These are phyloP conservation scores for Pythium myriotylum DNA, from an alignment of 352 stramenopile genomes.

Conservation along the genomic window DNA sequence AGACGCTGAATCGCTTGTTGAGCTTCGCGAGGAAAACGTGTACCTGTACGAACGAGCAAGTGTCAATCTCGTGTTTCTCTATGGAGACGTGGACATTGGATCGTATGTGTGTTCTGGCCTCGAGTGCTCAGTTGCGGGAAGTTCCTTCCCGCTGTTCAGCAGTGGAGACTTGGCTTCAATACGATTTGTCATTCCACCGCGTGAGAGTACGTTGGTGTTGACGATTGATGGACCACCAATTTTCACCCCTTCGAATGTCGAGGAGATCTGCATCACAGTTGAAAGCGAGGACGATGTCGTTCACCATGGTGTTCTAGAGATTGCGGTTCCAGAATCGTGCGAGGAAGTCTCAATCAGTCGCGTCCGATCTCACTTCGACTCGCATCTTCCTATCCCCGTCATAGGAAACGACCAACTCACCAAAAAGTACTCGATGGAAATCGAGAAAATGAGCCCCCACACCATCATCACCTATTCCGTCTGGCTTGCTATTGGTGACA, in stretches of 20 bases:
- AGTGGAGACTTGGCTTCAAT: constrained; percentile 31
- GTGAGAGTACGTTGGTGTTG: constrained; percentile 59
- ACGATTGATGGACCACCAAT: constrained; percentile 49
- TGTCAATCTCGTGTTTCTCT: constrained; percentile 52
- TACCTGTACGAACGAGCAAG: constrained; percentile 62
- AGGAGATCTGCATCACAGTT: constrained; percentile 50
- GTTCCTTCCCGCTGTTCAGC: constrained; percentile 50
- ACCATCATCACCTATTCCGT: constrained; percentile 12
- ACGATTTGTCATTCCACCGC: constrained; percentile 50
- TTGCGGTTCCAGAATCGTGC: constrained; percentile 38
- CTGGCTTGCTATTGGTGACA: constrained; percentile 26
- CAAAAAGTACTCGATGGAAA: constrained; percentile 15
- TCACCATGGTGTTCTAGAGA: constrained; percentile 46
- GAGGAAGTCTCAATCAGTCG: background rate
- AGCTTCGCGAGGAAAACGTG: constrained; percentile 58
- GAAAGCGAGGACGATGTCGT: constrained; percentile 50
- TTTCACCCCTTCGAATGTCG: constrained; percentile 43
- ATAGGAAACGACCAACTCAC: background rate
- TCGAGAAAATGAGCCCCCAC: constrained; percentile 9
- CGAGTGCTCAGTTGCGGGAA: constrained; percentile 60
- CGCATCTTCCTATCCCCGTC: background rate
- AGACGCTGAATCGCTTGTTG: constrained; percentile 24
- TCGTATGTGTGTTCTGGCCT: constrained; percentile 55
- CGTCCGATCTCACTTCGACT: constrained; percentile 13
- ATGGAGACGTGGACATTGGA: constrained; percentile 47